phyloP scores from a whole-genome alignment of 805 yeast genomes.

The Yamadazyma sp. region DNA sequence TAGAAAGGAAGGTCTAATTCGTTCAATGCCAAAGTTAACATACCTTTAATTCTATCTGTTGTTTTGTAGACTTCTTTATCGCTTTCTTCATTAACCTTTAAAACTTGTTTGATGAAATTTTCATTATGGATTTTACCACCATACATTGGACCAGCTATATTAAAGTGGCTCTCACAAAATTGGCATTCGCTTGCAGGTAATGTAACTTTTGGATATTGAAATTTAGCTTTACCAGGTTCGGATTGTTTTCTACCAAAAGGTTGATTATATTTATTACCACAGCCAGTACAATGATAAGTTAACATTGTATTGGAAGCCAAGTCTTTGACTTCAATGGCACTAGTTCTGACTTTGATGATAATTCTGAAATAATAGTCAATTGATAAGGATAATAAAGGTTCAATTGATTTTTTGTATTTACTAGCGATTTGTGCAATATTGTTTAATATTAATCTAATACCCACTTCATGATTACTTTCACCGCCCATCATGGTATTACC shows the following conservation, averaged over 20 bases:
- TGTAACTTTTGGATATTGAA: conserved; percentile 43
- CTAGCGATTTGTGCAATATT: conserved; percentile 83
- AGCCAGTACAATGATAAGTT: conserved; percentile 82
- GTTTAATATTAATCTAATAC: conserved; percentile 77
- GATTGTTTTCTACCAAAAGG: conserved; percentile 59
- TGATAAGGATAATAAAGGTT: conserved; percentile 80
- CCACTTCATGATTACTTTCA: conserved; percentile 91
- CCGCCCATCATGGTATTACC: conserved; percentile 48
- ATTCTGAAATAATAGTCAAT: conserved; percentile 92
- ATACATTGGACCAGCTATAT: conserved; percentile 97
- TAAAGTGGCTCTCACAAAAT: conserved; percentile 67
- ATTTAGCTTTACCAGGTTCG: conserved; percentile 38
- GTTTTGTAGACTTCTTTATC: conserved; percentile 69
- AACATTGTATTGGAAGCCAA: conserved; percentile 74
- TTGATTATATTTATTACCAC: conserved; percentile 71
- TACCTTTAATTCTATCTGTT: conserved; percentile 80
- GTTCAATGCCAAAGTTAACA: conserved; percentile 77
- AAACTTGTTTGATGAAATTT: conserved; percentile 62
- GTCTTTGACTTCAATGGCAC: conserved; percentile 80
- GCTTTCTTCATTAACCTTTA: conserved; percentile 50
- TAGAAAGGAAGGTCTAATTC: conserved; percentile 75
- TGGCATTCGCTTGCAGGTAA: conserved; percentile 60
- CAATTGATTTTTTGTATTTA: conserved; percentile 79
- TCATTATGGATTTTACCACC: conserved; percentile 72
- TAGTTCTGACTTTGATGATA: conserved; percentile 71